Conservation (phyloP, 1,284 basidiomycete species). For the Fomitopsis schrenkii region DNA sequence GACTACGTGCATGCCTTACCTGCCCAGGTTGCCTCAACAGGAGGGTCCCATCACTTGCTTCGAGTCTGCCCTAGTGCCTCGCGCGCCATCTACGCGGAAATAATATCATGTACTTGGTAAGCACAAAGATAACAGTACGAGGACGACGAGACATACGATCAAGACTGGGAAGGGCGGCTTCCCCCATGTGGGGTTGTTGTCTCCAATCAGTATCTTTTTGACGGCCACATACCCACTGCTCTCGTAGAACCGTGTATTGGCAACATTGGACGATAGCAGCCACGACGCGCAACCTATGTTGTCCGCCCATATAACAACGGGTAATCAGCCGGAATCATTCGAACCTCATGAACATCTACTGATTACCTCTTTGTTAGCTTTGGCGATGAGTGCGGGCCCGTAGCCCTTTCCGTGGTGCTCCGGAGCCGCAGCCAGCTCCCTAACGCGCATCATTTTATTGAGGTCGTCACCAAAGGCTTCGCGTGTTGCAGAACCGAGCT, state of each 20-base stretch:
- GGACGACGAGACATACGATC: neutral
- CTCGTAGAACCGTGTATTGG: conserved; percentile 1
- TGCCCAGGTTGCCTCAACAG: no score
- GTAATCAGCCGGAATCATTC: neutral
- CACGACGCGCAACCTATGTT: neutral
- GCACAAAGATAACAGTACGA: neutral
- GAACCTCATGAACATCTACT: neutral
- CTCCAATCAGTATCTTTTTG: neutral
- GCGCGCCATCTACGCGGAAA: neutral
- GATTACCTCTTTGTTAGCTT: neutral
- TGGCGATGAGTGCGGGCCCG: neutral
- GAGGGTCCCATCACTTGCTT: no score
- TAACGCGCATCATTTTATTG: neutral
- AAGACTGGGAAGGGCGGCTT: neutral
- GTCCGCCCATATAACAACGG: neutral
- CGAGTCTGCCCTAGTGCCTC: neutral
- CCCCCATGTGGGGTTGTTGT: neutral
- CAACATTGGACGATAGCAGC: neutral
- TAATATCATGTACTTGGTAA: neutral
- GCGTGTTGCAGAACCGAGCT: neutral
- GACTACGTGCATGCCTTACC: no score
- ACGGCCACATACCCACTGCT: neutral
- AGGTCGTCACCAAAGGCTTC: neutral
- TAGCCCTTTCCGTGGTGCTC: neutral
- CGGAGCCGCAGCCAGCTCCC: neutral